These are phyloP conservation scores for Suillus sp. DNA, from an alignment of 768 basidiomycete genomes.

Conservation along the genomic window DNA sequence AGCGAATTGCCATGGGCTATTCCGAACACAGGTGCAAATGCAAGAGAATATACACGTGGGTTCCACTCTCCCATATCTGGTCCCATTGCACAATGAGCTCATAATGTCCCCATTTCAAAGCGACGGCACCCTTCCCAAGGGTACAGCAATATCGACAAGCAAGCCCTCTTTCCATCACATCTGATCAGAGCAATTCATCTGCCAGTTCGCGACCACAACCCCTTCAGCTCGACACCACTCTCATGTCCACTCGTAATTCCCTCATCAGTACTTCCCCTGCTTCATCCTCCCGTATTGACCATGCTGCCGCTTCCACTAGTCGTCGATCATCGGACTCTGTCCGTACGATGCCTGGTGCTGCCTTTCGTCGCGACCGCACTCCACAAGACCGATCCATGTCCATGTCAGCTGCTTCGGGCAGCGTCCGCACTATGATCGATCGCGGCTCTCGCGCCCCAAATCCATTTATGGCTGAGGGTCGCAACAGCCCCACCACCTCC, in stretches of 20 bases:
- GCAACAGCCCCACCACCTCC: constrained; percentile 37
- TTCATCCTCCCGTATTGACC: constrained; percentile 44
- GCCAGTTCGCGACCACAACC: constrained; percentile 43
- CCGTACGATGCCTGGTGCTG: constrained; percentile 55
- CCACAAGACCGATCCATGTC: constrained; percentile 76
- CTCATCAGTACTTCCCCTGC: constrained; percentile 45
- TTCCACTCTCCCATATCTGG: constrained; percentile 33
- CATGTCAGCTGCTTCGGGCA: constrained; percentile 62
- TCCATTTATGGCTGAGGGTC: constrained; percentile 41
- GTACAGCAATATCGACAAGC: constrained; percentile 32
- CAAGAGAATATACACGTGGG: constrained; percentile 45
- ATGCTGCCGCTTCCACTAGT: constrained; percentile 27
- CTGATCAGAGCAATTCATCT: constrained; percentile 37
- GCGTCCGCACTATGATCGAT: constrained; percentile 50
- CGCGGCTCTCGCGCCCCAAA: constrained; percentile 38
- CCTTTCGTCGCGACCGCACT: constrained; percentile 59
- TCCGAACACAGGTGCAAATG: background rate
- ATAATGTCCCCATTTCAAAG: constrained; percentile 27
- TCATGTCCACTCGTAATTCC: constrained; percentile 46
- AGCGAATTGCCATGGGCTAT: constrained; percentile 63
- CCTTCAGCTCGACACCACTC: constrained; percentile 61
- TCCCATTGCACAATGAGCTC: constrained; percentile 30
- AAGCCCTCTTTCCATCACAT: constrained; percentile 42
- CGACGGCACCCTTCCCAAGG: constrained; percentile 29
- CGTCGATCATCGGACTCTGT: constrained; percentile 74